Evolutionary conservation across 768 basidiomycete species (phyloP).

Genomic region (Phanerochaete sordida): DNA sequence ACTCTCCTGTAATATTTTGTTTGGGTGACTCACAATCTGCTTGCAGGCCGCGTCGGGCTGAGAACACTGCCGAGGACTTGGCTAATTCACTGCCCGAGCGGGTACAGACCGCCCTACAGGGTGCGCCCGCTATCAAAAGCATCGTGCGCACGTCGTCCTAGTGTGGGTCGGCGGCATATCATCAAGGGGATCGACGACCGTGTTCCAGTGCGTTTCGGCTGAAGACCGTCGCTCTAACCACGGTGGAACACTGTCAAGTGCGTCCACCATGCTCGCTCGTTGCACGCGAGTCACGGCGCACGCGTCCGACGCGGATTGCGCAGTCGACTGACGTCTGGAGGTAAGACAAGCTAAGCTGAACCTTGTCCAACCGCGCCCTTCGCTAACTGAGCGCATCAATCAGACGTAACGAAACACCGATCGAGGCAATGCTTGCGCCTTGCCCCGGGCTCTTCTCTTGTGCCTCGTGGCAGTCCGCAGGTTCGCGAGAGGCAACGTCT

Average conservation of each 20-base stretch:
- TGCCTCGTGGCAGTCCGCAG: neutral
- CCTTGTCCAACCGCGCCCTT: neutral
- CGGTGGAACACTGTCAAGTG: too few relatives aligned
- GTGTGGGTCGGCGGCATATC: neutral
- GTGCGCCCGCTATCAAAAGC: neutral
- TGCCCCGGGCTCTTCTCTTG: neutral
- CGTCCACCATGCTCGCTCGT: neutral
- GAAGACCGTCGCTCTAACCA: too few relatives aligned
- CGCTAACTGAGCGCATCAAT: neutral
- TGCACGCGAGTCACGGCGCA: neutral
- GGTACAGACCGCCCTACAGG: neutral
- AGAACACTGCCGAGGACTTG: neutral
- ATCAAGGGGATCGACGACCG: neutral
- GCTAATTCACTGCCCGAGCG: neutral
- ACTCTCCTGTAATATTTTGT: too few relatives aligned
- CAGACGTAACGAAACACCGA: neutral
- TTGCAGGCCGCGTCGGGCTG: neutral
- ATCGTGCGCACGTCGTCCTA: too few relatives aligned
- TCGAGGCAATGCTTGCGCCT: neutral
- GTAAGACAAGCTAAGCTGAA: neutral
- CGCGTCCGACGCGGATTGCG: neutral
- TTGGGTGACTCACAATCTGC: too few relatives aligned
- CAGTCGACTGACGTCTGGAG: neutral
- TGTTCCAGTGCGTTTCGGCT: neutral
- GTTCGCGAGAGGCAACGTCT: neutral